These are phyloP conservation scores for Chaetomium cochliodes DNA, from an alignment of 495 filamentous ascomycete genomes.

Conservation along the genomic window DNA sequence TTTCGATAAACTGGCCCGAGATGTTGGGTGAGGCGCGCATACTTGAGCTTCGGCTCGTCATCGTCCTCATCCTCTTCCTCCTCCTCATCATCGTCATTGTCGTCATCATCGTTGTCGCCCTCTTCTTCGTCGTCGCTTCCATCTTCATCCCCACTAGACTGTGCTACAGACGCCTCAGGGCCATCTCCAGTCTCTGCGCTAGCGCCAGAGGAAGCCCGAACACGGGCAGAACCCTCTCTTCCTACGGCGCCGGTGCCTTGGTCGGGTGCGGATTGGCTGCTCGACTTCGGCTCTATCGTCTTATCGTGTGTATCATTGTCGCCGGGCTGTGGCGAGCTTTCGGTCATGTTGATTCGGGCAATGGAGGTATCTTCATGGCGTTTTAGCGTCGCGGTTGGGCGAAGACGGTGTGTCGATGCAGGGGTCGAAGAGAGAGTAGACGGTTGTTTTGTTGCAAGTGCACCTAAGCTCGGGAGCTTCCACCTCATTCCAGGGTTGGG, in stretches of 20 bases:
- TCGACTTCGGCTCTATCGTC: constrained; percentile 5
- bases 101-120: constrained; percentile 34
- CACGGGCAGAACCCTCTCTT: background rate
- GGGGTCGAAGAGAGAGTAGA: background rate
- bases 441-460: constrained; percentile 16
- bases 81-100: constrained; percentile 46
- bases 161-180: constrained; percentile 3
- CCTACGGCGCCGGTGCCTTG: constrained; percentile 18
- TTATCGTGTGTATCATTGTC: constrained; percentile 30
- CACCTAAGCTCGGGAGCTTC: constrained; percentile 9
- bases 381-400: constrained; percentile 6
- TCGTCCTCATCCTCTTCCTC: constrained; percentile 72
- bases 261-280: constrained; percentile 12
- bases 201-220: constrained; percentile 10
- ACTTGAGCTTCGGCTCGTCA: constrained; percentile 94
- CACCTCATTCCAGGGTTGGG: constrained; percentile 10
- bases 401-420: background rate
- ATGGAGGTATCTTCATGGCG: constrained; percentile 32
- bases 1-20: constrained; percentile 82
- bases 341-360: constrained; percentile 44
- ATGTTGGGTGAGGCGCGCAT: constrained; percentile 76
- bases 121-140: constrained; percentile 28
- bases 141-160: constrained; percentile 6
- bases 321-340: constrained; percentile 44
- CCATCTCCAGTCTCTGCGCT: constrained; percentile 15